Conservation (phyloP, 169 alveolate species). For the Perkinsus marinus region DNA sequence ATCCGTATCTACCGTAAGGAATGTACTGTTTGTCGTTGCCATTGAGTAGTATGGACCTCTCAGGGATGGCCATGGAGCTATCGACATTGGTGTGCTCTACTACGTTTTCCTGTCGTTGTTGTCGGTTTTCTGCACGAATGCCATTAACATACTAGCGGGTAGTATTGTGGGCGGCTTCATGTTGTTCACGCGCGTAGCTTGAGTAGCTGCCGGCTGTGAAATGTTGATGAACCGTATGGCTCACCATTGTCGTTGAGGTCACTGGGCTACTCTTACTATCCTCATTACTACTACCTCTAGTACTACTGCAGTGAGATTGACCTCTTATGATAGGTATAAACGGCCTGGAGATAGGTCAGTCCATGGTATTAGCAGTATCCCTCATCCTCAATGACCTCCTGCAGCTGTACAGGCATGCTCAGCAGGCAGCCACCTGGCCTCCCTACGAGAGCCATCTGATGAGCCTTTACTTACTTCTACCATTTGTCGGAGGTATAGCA, state of each 20-base stretch:
- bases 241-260: too few species aligned
- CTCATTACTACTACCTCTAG: too few species aligned
- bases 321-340: slow-evolving; percentile 57
- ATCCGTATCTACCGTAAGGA: not conserved
- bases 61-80: slow-evolving; percentile 1
- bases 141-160: slow-evolving; percentile 78
- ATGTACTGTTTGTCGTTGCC: slow-evolving; percentile 48
- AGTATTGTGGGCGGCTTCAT: not conserved
- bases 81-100: slow-evolving; percentile 60
- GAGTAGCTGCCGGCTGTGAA: too few species aligned
- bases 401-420: slow-evolving; percentile 29
- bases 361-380: slow-evolving; percentile 62
- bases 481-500: not conserved
- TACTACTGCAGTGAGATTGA: not conserved
- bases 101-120: slow-evolving; percentile 60
- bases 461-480: not conserved
- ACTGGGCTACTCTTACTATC: too few species aligned
- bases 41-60: slow-evolving; percentile 37
- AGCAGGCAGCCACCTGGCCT: not conserved
- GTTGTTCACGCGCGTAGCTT: too few species aligned
- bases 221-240: too few species aligned
- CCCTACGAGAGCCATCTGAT: not conserved
- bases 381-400: slow-evolving; percentile 63
- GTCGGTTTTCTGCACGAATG: slow-evolving; percentile 75
- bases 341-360: slow-evolving; percentile 83